phyloP scores from a whole-genome alignment of 2,329 filamentous ascomycete species.

The Scolecobasidium constrictum region DNA sequence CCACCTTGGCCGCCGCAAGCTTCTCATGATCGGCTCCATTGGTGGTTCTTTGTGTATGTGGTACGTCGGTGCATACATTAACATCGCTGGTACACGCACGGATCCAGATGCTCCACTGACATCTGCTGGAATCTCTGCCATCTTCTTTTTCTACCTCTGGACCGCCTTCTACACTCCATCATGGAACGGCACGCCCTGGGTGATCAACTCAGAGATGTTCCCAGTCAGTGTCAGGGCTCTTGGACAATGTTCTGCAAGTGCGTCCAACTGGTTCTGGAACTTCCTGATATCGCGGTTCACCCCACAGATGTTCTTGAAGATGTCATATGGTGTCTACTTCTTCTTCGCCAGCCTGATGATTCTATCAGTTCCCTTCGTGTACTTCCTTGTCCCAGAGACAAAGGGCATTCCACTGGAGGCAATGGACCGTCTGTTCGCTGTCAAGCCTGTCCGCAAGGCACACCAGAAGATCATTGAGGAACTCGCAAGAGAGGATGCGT shows the following conservation, averaged over 20 bases:
- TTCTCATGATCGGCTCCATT: conserved; percentile 54
- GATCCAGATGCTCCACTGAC: conserved; percentile 24
- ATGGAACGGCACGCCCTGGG: conserved; percentile 68
- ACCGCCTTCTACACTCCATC: conserved; percentile 58
- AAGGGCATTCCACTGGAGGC: conserved; percentile 34
- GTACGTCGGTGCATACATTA: conserved; percentile 53
- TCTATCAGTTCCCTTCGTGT: conserved; percentile 33
- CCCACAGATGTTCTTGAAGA: conserved; percentile 46
- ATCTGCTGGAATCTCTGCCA: conserved; percentile 45
- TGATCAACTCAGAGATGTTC: conserved; percentile 65
- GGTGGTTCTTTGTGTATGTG: conserved; percentile 55
- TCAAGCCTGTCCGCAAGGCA: conserved; percentile 30
- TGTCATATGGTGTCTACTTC: conserved; percentile 33
- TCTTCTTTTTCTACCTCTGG: conserved; percentile 67
- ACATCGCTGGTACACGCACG: conserved; percentile 33
- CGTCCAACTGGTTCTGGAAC: conserved; percentile 64
- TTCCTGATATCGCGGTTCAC: conserved; percentile 60
- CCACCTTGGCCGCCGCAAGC: conserved; percentile 47
- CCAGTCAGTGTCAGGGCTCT: conserved; percentile 57
- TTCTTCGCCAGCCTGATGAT: conserved; percentile 39
- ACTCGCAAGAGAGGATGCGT: conserved; percentile 25
- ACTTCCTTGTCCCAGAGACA: conserved; percentile 32
- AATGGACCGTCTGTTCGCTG: conserved; percentile 36
- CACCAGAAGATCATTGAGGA: conserved; percentile 28
- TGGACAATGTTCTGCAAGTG: conserved; percentile 60